Evolutionary conservation across 192 early-diverging fungal species (phyloP), one percentile per base, ranked within the genome.

Genomic region (Chytriomyces hyalinus): DNA sequence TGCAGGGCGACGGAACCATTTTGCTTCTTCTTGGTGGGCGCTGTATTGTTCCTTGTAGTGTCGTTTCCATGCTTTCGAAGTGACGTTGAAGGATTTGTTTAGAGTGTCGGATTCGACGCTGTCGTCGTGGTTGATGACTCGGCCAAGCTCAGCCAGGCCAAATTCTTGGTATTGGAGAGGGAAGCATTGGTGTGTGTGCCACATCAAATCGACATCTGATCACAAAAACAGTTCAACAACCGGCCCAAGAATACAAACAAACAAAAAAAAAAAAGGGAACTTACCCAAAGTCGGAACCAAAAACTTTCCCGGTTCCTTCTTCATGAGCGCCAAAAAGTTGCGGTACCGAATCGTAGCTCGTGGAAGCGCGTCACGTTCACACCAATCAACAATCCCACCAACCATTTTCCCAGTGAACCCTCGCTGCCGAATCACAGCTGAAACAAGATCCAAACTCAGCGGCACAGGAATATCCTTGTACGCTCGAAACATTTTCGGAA

Each of bases 131-230:
- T 92, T 90, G 36, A 92, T 79, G 60, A 91, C 78, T 9, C 81
- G 81, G 0, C 76, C 63, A 10, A 86, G 67, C 57, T 89, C 77
- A 0, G 77, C 49, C 0, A 89, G 43, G 22, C 86, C 87, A 60
- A 82, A 90, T 15, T 85, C 74, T 9, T 84, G 84, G 75, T 92
- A 92, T n/a, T 78, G 67, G 0, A 50, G 61, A 6, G 90, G 85
- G 24, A 83, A 79, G 11, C 90, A 78, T 83, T 88, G 87, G 67
- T 92, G 92, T 10, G 90, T 91, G 66, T 92, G 92, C 92, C 92
- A 92, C 9, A 82, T 83, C 2, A 89, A 63, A 76, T 92, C 91
- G 75, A 92, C 88, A 65, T 91, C 89, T 76, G 44, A 6, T 1
- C n/a, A 17, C 17, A 22, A 61, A 6, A 44, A 79, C 44, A 79